Percentiles rank a stretch among this genome's conserved stretches.
Conservation (phyloP, 768 basidiomycete genomes). For the Mycena galericulata region DNA sequence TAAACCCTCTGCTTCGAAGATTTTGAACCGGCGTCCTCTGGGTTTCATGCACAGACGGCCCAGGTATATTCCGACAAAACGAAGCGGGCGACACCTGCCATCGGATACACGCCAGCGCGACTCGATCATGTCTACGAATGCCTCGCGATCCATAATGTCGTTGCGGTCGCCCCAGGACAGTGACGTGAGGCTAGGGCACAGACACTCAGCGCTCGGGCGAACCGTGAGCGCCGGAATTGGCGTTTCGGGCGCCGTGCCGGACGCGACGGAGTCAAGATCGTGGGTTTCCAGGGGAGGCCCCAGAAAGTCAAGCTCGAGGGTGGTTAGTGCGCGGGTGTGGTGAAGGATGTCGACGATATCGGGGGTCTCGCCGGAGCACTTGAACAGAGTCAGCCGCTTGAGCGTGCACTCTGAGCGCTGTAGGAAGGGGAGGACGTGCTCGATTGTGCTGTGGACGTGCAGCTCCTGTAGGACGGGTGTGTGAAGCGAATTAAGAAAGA, state of each 20-base stretch:
- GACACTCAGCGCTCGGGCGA: not conserved
- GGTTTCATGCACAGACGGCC: not conserved
- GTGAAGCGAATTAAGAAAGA: not conserved
- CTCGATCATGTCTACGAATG: constrained; percentile 1
- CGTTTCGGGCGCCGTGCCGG: too few relatives aligned
- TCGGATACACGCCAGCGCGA: not conserved
- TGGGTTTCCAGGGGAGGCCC: not conserved
- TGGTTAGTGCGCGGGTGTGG: too few relatives aligned
- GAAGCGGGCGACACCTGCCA: not conserved
- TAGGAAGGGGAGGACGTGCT: not conserved
- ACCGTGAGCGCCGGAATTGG: constrained; percentile 2
- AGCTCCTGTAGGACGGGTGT: not conserved
- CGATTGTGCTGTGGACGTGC: not conserved
- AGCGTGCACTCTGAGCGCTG: not conserved
- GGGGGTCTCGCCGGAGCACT: not conserved
- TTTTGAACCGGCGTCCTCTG: not conserved
- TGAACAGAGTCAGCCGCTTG: not conserved
- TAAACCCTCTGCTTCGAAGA: not conserved
- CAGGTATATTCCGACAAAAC: not conserved
- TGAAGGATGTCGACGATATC: not conserved
- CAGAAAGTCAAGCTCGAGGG: not conserved
- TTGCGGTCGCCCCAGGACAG: not conserved
- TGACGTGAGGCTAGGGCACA: not conserved
- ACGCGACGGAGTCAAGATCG: too few relatives aligned
- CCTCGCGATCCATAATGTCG: not conserved